Conservation (phyloP, 192 early-diverging fungal genomes). For the Mortierella claussenii region DNA sequence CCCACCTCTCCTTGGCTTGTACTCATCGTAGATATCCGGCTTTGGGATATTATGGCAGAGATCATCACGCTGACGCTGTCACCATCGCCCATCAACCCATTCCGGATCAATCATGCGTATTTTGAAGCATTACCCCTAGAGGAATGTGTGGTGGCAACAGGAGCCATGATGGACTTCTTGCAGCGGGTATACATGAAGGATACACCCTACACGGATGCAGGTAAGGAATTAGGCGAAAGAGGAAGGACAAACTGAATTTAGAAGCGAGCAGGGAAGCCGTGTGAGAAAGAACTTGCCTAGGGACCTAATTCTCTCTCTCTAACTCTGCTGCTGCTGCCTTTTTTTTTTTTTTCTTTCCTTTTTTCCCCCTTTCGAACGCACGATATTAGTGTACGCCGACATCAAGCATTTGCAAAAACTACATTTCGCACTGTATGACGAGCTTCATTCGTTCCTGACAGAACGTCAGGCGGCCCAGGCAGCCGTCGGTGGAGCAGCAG, state of each 20-base stretch:
- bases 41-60: constrained; percentile 77
- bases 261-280: too few species aligned
- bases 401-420: constrained; percentile 51
- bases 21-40: constrained; percentile 57
- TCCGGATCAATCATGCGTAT: constrained; percentile 68
- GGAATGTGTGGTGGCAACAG: constrained; percentile 70
- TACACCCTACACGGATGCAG: constrained; percentile 51
- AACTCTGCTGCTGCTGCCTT: too few species aligned
- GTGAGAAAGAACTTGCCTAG: too few species aligned
- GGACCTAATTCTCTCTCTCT: too few species aligned
- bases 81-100: constrained; percentile 72
- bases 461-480: constrained; percentile 27
- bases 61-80: constrained; percentile 66
- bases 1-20: constrained; percentile 2
- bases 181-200: constrained; percentile 66
- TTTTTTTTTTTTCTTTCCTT: constrained; percentile 5
- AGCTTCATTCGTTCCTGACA: constrained; percentile 54
- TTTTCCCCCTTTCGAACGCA: not conserved
- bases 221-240: constrained; percentile 28
- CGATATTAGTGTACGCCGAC: constrained; percentile 52
- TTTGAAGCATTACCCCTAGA: constrained; percentile 71
- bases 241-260: too few species aligned
- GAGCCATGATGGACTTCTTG: constrained; percentile 75
- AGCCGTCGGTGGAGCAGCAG: not conserved
- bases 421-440: constrained; percentile 55